Base-by-base conservation (phyloP, 1,139 yeast species). In the Suhomyces bribrorum region DNA sequence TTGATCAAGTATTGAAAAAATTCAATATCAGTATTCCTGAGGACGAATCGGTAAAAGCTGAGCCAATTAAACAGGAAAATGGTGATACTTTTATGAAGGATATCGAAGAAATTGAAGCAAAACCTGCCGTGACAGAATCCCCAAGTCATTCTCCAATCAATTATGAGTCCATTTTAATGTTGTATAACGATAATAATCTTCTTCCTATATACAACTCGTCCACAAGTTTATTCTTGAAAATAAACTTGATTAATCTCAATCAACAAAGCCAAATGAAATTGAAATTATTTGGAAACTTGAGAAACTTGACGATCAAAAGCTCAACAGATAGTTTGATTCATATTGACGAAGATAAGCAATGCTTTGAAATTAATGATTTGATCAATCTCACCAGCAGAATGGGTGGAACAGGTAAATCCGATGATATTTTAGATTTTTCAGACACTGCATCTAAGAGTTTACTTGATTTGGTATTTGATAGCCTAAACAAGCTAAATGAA, bases 141-240 rank as follows among this genome's bases (percentile, higher is more conserved):
- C 15, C 31, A 5, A 9, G 14, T 15, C 12, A 26, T n/a, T 26
- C 33, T 7, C 37, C 40, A 9, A 29, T 40, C 8, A 30, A 51
- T 12, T 61, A 64, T 44, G 64, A 65, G 43, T 57, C 71, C 4
- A 50, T 60, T 4, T 56, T 69, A 29, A 57, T 65, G 36, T 48
- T 72, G 5, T 64, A 56, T 46, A 71, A 69, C 41, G 44, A 64
- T 35, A 61, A 62, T 26, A 48, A 57, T 13, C 56, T 69, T 28
- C 46, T 71, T 12, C 77, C 76, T 0, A 41, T 69, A 7, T 40
- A 54, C 16, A 64, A 63, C 34, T 65, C 74, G 4, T 55, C 73
- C 4, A 61, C 68, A 7, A 52, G 65, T 32, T 50, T 72, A n/a
- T 59, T 71, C 28, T 50, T 72, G 20, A 56, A 58, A 37, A 61